phyloP scores from a whole-genome alignment of 2,329 filamentous ascomycete genomes.

The Stemphylium lycopersici region DNA sequence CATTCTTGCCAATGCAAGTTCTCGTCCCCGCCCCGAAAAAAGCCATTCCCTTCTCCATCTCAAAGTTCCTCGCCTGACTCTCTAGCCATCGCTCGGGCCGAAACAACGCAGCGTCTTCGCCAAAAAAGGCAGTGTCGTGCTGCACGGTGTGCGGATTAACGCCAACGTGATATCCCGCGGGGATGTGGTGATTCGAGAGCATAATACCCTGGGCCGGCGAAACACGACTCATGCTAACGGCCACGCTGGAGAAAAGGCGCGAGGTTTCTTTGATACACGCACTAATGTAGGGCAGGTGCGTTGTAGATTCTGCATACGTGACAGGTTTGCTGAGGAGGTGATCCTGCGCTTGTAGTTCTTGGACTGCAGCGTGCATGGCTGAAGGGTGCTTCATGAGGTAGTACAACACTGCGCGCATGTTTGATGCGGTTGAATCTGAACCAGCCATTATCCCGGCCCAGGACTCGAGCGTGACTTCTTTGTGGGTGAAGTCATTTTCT shows the following conservation, averaged over 20 bases:
- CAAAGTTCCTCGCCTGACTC: slow-evolving; percentile 12
- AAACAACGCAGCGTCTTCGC: slow-evolving; percentile 54
- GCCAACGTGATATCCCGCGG: slow-evolving; percentile 41
- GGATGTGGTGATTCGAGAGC: slow-evolving; percentile 36
- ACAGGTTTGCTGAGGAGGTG: slow-evolving; percentile 23
- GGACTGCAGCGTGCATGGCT: slow-evolving; percentile 23
- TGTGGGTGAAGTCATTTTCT: slow-evolving; percentile 38
- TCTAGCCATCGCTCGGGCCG: slow-evolving; percentile 58
- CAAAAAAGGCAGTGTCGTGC: slow-evolving; percentile 53
- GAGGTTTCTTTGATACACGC: slow-evolving; percentile 43
- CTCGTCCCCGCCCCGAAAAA: slow-evolving; percentile 22
- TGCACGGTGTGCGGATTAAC: slow-evolving; percentile 47
- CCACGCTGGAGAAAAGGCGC: slow-evolving; percentile 25
- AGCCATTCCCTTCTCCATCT: slow-evolving; percentile 29
- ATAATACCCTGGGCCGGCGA: slow-evolving; percentile 24
- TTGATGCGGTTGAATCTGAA: slow-evolving; percentile 45
- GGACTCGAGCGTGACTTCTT: slow-evolving; percentile 37
- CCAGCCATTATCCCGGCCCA: slow-evolving; percentile 43
- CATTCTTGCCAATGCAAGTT: slow-evolving; percentile 31
- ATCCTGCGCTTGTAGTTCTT: slow-evolving; percentile 23
- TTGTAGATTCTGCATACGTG: slow-evolving; percentile 23
- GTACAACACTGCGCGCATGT: slow-evolving; percentile 46
- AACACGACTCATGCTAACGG: slow-evolving; percentile 35
- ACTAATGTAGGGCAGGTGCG: slow-evolving; percentile 34
- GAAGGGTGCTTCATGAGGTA: slow-evolving; percentile 44